Evolutionary conservation across 2,329 filamentous ascomycete species (phyloP).

Genomic region (Dothideomycetes sp.): DNA sequence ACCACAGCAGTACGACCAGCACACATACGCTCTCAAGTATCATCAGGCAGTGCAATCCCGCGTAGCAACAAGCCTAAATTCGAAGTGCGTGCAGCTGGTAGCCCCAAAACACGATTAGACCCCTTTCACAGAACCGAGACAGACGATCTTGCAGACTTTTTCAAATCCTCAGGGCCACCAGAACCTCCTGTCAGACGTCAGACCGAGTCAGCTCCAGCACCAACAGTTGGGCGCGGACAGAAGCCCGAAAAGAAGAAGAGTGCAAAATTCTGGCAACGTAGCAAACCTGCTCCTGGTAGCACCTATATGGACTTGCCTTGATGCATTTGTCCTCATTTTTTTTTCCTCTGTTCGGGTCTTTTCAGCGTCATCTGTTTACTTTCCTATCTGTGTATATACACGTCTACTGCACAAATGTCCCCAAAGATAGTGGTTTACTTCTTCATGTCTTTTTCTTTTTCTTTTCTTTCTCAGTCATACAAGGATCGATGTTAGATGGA

Average conservation of each 20-base stretch:
- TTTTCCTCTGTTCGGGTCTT: background rate
- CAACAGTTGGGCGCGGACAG: slow-evolving; percentile 5
- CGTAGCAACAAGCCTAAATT: slow-evolving; percentile 14
- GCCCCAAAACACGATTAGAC: slow-evolving; percentile 20
- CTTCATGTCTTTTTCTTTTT: no score
- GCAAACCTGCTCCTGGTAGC: no score
- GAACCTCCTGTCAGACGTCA: slow-evolving; percentile 17
- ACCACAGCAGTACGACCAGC: slow-evolving; percentile 16
- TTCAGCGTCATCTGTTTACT: background rate
- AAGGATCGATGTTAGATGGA: no score
- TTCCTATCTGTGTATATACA: slow-evolving; percentile 2
- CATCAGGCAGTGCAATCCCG: slow-evolving; percentile 12
- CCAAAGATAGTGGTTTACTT: no score
- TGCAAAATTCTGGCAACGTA: slow-evolving; percentile 18
- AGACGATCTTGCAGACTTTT: slow-evolving; percentile 36
- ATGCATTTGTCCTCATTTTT: background rate
- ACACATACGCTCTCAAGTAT: slow-evolving; percentile 11
- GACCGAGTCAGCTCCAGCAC: slow-evolving; percentile 15
- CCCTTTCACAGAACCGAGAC: slow-evolving; percentile 24
- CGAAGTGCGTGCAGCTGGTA: slow-evolving; percentile 15
- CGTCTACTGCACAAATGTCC: no score
- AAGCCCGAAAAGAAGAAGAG: slow-evolving; percentile 22
- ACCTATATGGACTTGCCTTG: slow-evolving; percentile 21
- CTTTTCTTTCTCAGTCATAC: no score
- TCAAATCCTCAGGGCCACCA: slow-evolving; percentile 32